Base-by-base conservation (phyloP, 2,329 filamentous ascomycete genomes). In the Penicillium nordicum region DNA sequence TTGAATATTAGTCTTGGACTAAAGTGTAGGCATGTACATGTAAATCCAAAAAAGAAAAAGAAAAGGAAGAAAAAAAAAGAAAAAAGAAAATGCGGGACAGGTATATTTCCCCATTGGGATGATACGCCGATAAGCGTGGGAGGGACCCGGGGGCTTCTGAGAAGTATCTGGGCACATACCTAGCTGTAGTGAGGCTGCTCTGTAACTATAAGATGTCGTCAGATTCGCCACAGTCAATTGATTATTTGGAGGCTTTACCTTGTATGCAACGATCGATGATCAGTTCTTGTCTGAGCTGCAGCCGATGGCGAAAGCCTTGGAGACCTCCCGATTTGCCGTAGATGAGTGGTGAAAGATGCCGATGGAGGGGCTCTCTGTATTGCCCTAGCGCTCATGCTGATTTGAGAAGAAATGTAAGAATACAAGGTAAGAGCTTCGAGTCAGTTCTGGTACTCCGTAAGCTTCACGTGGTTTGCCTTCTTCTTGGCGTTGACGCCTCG, bases 51-150 rank as follows among this genome's bases (percentile, higher is more conserved):
- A 18, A 47, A 45, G 32, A 45, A 42, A 40, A 54, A 49, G 42
- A 46, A 29, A 27, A 29, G 10, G 3, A 46, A 27, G 8, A 47
- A 50, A 49, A 42, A 52, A 32, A 52, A 53, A 36, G 21, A 21
- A 51, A 52, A 49, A 47, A 51, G 37, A 51, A 52, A 53, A 27
- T 49, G 58, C 55, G 58, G 52, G 50, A 52, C 55, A 50, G 32
- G 25, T 23, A 48, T 57, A 37, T 54, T 54, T 55, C 53, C 53
- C 36, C 49, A 46, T 55, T 55, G 36, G 53, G 53, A 40, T 51
- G 48, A 55, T 55, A 55, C 41, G 53, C 53, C 53, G 53, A 55
- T 55, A 55, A 47, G 53, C 41, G 11, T 38, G 23, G 7, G 38
- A 55, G 52, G 38, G 36, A 5, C 36, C 7, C 3, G 34, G 14